Percentiles rank a stretch among this genome's conserved stretches.
phyloP scores from a whole-genome alignment of 768 basidiomycete genomes.

The Exidia glandulosa region DNA sequence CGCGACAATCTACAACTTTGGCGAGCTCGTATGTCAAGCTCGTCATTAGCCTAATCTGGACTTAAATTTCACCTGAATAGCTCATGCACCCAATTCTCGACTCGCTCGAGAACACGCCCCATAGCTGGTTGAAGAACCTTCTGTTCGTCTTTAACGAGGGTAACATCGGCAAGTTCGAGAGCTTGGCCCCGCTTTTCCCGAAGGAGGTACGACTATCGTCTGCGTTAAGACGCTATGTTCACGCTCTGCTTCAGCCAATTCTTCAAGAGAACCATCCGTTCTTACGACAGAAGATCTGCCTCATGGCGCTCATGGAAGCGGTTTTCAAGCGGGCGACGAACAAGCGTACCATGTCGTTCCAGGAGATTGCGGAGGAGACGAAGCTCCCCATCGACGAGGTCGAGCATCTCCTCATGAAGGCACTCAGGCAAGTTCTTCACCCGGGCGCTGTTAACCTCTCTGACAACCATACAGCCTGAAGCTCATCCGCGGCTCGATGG shows the following conservation, averaged over 20 bases:
- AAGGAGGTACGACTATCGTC: constrained; percentile 54
- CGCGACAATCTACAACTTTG: constrained; percentile 97
- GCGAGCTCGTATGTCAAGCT: constrained; percentile 76
- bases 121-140: constrained; percentile 88
- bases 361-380: constrained; percentile 85
- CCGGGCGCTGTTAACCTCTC: constrained; percentile 15
- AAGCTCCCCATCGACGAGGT: constrained; percentile 83
- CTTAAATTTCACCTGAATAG: constrained; percentile 31
- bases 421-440: constrained; percentile 57
- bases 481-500: constrained; percentile 83
- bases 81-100: constrained; percentile 95
- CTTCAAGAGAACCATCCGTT: constrained; percentile 83
- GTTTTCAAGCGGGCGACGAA: constrained; percentile 82
- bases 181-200: constrained; percentile 73
- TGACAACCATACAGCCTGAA: too few relatives aligned
- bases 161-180: constrained; percentile 94
- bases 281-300: constrained; percentile 95
- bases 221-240: constrained; percentile 1
- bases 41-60: not conserved
- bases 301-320: constrained; percentile 96
- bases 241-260: constrained; percentile 50
- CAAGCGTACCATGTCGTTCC: constrained; percentile 79
- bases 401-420: constrained; percentile 97
- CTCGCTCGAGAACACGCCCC: constrained; percentile 65
- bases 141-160: constrained; percentile 96